phyloP scores from a whole-genome alignment of 2,329 filamentous ascomycete species.

The Phyllosticta ampelicida region DNA sequence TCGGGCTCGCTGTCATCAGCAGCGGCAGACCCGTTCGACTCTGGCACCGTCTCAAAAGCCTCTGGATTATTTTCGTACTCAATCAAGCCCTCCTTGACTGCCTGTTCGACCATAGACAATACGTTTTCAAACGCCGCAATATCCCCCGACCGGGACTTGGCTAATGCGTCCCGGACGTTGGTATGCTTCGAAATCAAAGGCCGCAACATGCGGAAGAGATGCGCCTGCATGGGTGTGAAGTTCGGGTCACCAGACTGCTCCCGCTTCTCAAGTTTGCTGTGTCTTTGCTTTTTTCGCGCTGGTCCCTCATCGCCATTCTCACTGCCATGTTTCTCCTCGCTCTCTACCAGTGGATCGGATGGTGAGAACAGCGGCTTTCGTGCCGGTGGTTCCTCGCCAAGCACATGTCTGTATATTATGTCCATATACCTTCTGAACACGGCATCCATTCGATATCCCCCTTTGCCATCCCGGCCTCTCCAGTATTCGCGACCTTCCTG shows the following conservation, averaged over 20 bases:
- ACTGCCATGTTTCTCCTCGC: neutral
- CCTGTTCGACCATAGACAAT: conserved; percentile 61
- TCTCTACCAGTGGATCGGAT: conserved; percentile 33
- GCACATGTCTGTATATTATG: conserved; percentile 70
- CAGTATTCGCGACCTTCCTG: conserved; percentile 70
- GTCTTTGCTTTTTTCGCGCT: conserved; percentile 26
- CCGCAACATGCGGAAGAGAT: conserved; percentile 84
- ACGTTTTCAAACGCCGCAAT: conserved; percentile 69
- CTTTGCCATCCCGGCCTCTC: conserved; percentile 65
- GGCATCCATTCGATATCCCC: conserved; percentile 82
- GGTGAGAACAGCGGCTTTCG: conserved; percentile 66
- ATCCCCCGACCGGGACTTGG: conserved; percentile 55
- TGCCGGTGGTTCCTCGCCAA: conserved; percentile 53
- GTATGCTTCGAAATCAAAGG: conserved; percentile 72
- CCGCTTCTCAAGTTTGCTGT: conserved; percentile 23
- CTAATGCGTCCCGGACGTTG: conserved; percentile 75
- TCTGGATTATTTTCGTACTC: conserved; percentile 47
- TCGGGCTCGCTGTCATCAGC: conserved; percentile 16
- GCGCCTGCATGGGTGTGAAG: conserved; percentile 71
- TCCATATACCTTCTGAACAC: conserved; percentile 81
- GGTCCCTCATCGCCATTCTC: conserved; percentile 17
- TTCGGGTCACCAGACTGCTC: conserved; percentile 50
- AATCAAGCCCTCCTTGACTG: conserved; percentile 59
- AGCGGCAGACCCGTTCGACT: conserved; percentile 7
- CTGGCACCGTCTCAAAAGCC: neutral